A percentile compares a stretch with the other conserved stretches of the same genome.
Evolutionary conservation across 306 rosid species (phyloP).

Genomic region (Quercus aquifolioides): DNA sequence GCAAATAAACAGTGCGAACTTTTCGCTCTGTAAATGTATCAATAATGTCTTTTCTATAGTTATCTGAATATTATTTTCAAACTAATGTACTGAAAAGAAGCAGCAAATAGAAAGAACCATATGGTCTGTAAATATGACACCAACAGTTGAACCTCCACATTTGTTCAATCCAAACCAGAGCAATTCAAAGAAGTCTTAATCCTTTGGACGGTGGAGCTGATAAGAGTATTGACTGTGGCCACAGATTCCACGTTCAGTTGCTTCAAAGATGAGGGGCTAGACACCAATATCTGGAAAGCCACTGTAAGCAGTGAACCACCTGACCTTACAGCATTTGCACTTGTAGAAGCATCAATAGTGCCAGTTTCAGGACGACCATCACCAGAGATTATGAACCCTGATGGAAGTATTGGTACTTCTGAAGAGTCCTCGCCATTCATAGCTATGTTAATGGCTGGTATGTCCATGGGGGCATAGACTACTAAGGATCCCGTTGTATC

Average conservation of each 20-base stretch:
- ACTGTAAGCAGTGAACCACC: conserved; percentile 56
- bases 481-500: conserved; percentile 43
- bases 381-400: conserved; percentile 51
- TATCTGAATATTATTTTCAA: background rate
- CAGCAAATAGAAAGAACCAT: background rate
- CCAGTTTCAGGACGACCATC: conserved; percentile 28
- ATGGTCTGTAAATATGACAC: background rate
- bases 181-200: conserved; percentile 46
- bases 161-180: conserved; percentile 18
- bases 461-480: conserved; percentile 51
- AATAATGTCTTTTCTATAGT: background rate
- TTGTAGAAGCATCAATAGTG: background rate
- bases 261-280: background rate
- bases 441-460: conserved; percentile 16
- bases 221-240: conserved; percentile 30
- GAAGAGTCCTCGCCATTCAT: conserved; percentile 40
- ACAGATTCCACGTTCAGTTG: conserved; percentile 34
- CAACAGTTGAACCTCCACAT: background rate
- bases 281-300: conserved; percentile 43
- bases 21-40: background rate
- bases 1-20: background rate
- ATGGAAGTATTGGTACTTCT: conserved; percentile 48
- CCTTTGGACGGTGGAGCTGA: conserved; percentile 39
- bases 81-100: background rate
- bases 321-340: background rate